Evolutionary conservation across 148 eudicot genomes (phyloP), one percentile per base, ranked within the genome.

Genomic region (Suaeda aralocaspica): DNA sequence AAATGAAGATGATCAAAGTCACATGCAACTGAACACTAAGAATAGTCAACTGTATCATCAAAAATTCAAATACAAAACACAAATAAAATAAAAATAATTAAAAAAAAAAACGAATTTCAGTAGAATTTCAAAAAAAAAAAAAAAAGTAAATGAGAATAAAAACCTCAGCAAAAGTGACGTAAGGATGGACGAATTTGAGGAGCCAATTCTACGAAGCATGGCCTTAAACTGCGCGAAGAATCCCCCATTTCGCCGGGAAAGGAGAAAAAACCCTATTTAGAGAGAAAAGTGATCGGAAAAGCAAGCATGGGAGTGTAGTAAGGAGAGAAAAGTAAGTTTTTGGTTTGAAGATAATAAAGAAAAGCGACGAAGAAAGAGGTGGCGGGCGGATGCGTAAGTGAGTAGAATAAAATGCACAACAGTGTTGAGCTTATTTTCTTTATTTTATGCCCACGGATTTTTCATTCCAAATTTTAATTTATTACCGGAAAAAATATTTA

Each of bases 191-290:
- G 72, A 89, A 75, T 79, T 94, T 94, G 73, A 94, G 89, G 41
- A 94, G 86, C 87, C 92, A 94, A 72, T 94, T 94, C 82, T 94
- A 25, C 93, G 89, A n/a, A 94, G 88, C 92, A 94, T 91, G 49
- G 85, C 90, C 83, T 79, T 91, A 75, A 94, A 72, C 74, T 94
- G 99, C 11, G 82, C 56, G 71, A 41, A 6, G 86, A 81, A 58
- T 51, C 75, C 79, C 80, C 82, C 88, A 78, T 85, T 71, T 68
- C 30, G 41, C 67, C 76, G 52, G 36, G 24, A 29, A 28, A 36
- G 68, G 60, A 51, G 66, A 44, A 73, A 16, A 48, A 64, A 68
- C 55, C 71, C 69, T 58, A 71, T 50, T 31, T 3, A 13, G 19
- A 18, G 59, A 30, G 24, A 21, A 18, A 31, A 33, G 46, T 63